Base-by-base conservation (phyloP, 345 rosid genomes). In the Corchorus olitorius region DNA sequence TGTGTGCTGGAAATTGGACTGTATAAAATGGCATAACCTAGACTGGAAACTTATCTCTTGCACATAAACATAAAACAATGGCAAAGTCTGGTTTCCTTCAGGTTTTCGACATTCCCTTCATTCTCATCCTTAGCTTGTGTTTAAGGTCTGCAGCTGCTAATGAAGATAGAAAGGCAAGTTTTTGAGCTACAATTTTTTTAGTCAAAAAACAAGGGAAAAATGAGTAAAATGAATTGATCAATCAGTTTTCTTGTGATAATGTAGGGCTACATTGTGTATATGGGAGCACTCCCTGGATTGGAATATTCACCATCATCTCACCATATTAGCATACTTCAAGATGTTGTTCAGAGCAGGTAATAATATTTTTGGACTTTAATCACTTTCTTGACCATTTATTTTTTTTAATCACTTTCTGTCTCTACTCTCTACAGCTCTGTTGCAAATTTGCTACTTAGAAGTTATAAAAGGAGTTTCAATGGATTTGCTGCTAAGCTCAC, bases 381-480 rank as follows among this genome's bases (percentile, higher is more conserved):
- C 70, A 15, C 9, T 39, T 37, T 19, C 17, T 39, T 39, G 14
- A 3, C 14, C 15, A 50, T 73, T 49, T 43, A 12, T 9, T 27
- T 48, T 34, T 48, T 39, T 65, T 19, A 41, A 33, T 63, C 20
- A 56, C 3, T 65, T 11, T 49, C 48, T 37, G 4, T 39, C 43
- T 39, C 43, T 27, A 27, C 27, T 39, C 43, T 39, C 43, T 72
- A 43, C 43, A 87, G 89, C 22, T 75, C 77, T 48, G 61, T 37
- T 46, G 72, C 70, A 58, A 76, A 73, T 58, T 75, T 72, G 0
- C 17, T 88, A 76, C 54, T 90, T 34, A 84, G 84, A 81, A 88
- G 88, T 58, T 87, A 87, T 74, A 76, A 2, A n/a, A 84, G 84
- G 77, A 90, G 92, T 69, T 90, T 90, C 77, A 87, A 87, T 62